Evolutionary conservation across 129 eudicot species (phyloP).

Genomic region (Logfia minima): DNA sequence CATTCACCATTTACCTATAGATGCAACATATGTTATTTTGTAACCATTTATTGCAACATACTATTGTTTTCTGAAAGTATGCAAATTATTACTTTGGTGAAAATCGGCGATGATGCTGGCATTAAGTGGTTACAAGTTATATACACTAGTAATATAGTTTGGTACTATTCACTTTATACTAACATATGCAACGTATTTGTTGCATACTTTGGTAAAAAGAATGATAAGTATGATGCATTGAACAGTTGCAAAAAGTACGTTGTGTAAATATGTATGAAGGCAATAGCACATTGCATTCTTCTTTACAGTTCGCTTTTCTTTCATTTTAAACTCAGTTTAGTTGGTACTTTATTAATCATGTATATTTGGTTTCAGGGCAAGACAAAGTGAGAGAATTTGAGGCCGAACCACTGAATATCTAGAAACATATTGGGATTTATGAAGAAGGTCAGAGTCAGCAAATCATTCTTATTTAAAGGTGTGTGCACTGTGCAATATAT

Average conservation of each 20-base stretch:
- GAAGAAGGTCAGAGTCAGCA: constrained; percentile 27
- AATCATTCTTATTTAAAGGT: constrained; percentile 21
- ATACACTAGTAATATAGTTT: neutral
- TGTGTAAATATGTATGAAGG: neutral
- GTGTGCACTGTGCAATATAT: constrained; percentile 28
- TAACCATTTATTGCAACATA: neutral
- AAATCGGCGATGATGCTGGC: neutral
- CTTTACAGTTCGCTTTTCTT: neutral
- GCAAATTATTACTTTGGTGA: neutral
- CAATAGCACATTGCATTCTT: neutral
- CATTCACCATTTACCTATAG: neutral
- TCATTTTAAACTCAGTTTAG: constrained; percentile 4
- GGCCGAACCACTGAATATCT: constrained; percentile 35
- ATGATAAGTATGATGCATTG: neutral
- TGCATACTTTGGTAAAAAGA: neutral
- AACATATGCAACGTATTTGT: neutral
- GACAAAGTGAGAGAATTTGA: constrained; percentile 39
- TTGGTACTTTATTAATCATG: neutral
- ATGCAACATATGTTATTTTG: neutral
- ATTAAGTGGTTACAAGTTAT: neutral
- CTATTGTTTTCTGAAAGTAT: neutral
- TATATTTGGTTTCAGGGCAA: constrained; percentile 34
- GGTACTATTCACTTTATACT: neutral
- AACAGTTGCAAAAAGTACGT: neutral
- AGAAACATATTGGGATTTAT: constrained; percentile 10